A percentile compares a stretch with the other conserved stretches of the same genome.
These are phyloP conservation scores for Kalmanozyma brasiliensis DNA, from an alignment of 1,284 basidiomycete genomes.

Conservation along the genomic window DNA sequence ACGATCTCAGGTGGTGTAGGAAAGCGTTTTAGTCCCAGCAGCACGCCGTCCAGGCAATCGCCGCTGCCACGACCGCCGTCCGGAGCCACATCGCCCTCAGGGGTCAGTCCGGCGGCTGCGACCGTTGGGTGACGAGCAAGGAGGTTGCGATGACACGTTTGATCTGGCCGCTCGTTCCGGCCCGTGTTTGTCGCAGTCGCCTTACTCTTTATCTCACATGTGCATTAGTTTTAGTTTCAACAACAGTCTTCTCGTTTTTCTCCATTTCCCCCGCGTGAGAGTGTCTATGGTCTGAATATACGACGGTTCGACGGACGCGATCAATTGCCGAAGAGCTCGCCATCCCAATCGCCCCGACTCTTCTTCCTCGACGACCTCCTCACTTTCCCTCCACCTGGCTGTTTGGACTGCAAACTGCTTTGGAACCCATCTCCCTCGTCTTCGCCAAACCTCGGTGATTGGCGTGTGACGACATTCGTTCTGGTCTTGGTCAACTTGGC, in stretches of 20 bases:
- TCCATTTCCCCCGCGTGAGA: too few relatives aligned
- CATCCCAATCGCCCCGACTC: constrained; percentile 30
- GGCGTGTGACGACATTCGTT: constrained; percentile 15
- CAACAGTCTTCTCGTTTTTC: too few relatives aligned
- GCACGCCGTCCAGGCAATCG: constrained; percentile 2
- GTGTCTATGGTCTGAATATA: too few relatives aligned
- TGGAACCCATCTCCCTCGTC: constrained; percentile 4
- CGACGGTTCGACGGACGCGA: too few relatives aligned
- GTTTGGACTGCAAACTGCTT: constrained; percentile 14
- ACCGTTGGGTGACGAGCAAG: constrained; percentile 16
- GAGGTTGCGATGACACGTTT: not conserved
- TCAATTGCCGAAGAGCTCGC: constrained; percentile 29
- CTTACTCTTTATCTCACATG: constrained; percentile 10
- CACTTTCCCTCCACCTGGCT: not conserved
- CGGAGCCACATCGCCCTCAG: constrained; percentile 4
- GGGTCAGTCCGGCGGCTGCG: constrained; percentile 6
- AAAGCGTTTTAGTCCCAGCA: constrained; percentile 5
- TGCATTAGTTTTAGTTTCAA: too few relatives aligned
- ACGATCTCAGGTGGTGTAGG: too few relatives aligned
- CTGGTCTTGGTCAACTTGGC: constrained; percentile 1
- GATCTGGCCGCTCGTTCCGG: constrained; percentile 35
- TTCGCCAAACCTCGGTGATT: not conserved
- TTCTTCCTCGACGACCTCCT: constrained; percentile 30
- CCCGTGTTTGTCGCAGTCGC: constrained; percentile 7
- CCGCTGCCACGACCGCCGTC: constrained; percentile 1